Percentiles rank a stretch among this genome's conserved stretches.
Conservation (phyloP, 2,329 filamentous ascomycete genomes). For the Penicillium italicum region DNA sequence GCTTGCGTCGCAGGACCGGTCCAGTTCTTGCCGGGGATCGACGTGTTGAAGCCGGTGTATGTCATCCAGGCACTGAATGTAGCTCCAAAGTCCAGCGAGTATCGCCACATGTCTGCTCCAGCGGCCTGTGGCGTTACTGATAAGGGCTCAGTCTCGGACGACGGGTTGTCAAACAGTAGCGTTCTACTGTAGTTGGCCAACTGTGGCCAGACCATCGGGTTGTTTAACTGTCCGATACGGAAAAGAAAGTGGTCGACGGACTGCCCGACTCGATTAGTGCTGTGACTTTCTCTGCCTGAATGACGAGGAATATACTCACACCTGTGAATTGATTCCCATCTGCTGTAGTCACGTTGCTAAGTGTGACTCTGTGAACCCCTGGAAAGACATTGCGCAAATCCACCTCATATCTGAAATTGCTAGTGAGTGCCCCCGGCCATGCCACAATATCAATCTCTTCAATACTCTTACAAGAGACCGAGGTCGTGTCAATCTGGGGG, state of each 20-base stretch:
- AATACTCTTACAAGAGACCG: conserved; percentile 46
- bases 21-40: conserved; percentile 51
- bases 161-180: conserved; percentile 46
- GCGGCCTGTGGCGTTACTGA: conserved; percentile 55
- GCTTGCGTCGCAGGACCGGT: conserved; percentile 56
- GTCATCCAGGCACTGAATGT: conserved; percentile 57
- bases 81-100: conserved; percentile 59
- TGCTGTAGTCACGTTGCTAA: conserved; percentile 52
- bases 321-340: conserved; percentile 44
- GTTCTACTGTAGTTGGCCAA: conserved; percentile 56
- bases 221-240: conserved; percentile 55
- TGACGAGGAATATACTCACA: conserved; percentile 4
- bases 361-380: conserved; percentile 58
- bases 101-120: conserved; percentile 61
- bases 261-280: conserved; percentile 1
- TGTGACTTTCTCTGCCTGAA: neutral
- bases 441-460: conserved; percentile 44
- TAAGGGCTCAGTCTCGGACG: conserved; percentile 38
- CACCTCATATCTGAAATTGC: conserved; percentile 49
- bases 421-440: conserved; percentile 56
- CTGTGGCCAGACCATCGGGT: conserved; percentile 57
- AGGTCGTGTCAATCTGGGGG: conserved; percentile 44
- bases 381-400: conserved; percentile 9
- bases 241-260: conserved; percentile 62
- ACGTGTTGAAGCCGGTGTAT: conserved; percentile 52